Conservation (phyloP, 257 asterid species). For the Scutellaria barbata region DNA sequence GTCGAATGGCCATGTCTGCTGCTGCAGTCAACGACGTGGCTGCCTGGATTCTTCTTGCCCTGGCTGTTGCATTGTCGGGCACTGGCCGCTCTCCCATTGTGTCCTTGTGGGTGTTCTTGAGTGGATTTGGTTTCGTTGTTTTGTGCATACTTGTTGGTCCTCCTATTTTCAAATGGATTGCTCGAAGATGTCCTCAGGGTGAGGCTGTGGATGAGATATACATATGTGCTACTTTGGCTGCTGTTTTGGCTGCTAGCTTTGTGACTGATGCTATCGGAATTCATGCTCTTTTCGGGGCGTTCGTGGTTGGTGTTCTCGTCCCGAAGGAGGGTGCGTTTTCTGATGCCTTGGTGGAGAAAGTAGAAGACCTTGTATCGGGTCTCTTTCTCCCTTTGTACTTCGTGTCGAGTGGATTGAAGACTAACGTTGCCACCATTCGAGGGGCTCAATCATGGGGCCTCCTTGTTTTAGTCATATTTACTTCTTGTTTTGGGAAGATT, state of each 20-base stretch:
- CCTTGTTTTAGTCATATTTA: constrained; percentile 59
- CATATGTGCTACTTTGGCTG: constrained; percentile 61
- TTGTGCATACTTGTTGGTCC: constrained; percentile 50
- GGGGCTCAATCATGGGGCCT: constrained; percentile 77
- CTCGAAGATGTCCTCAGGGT: constrained; percentile 59
- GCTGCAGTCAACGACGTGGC: constrained; percentile 79
- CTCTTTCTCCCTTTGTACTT: constrained; percentile 70
- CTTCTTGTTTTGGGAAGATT: constrained; percentile 67
- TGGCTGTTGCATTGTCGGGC: constrained; percentile 69
- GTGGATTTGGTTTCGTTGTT: constrained; percentile 51
- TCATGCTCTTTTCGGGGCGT: constrained; percentile 76
- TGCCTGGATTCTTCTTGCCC: constrained; percentile 75
- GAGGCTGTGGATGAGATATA: constrained; percentile 72
- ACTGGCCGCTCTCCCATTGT: constrained; percentile 54
- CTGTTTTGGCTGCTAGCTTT: constrained; percentile 68
- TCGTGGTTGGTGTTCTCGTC: constrained; percentile 69
- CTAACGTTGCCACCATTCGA: constrained; percentile 59
- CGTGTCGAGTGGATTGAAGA: constrained; percentile 70
- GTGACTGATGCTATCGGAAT: constrained; percentile 69
- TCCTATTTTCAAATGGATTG: constrained; percentile 57
- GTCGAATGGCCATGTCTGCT: constrained; percentile 79
- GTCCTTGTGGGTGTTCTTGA: constrained; percentile 61
- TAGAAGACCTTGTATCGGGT: constrained; percentile 67
- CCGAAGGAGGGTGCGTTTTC: constrained; percentile 74
- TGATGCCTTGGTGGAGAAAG: constrained; percentile 65